A percentile compares a stretch with the other conserved stretches of the same genome.
These are phyloP conservation scores for Zygoascus hellenicus DNA, from an alignment of 1,139 yeast species.

Conservation along the genomic window DNA sequence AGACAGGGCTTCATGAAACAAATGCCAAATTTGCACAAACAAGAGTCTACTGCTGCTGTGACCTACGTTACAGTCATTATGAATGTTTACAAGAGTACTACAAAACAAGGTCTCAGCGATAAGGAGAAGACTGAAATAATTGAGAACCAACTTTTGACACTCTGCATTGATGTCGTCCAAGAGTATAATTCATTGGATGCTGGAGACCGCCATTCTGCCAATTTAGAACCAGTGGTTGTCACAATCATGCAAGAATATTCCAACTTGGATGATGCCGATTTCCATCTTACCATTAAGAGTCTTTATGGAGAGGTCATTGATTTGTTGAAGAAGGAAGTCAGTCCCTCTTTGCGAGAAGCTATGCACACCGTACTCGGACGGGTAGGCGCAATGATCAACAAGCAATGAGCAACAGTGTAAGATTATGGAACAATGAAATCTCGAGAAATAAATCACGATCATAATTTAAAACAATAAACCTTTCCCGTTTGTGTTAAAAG, in stretches of 20 bases:
- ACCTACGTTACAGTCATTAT: constrained; percentile 78
- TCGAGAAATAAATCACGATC: not conserved
- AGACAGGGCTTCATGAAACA: constrained; percentile 90
- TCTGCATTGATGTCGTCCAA: constrained; percentile 63
- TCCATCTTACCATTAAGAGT: constrained; percentile 53
- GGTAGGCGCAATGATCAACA: constrained; percentile 42
- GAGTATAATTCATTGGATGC: constrained; percentile 67
- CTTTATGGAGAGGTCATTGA: constrained; percentile 65
- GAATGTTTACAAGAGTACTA: constrained; percentile 67
- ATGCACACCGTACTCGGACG: constrained; percentile 61
- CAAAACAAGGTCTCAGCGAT: constrained; percentile 35
- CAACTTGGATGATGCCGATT: constrained; percentile 72
- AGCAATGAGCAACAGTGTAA: not conserved
- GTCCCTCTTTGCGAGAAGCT: constrained; percentile 63
- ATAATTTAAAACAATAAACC: too few species aligned
- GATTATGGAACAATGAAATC: not conserved
- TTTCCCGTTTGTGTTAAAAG: not conserved
- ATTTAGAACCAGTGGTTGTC: constrained; percentile 90
- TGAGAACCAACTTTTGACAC: constrained; percentile 54
- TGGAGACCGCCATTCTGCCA: constrained; percentile 66
- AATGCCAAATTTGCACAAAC: constrained; percentile 83
- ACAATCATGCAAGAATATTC: constrained; percentile 79
- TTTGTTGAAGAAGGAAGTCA: constrained; percentile 62
- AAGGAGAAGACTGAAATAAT: constrained; percentile 33
- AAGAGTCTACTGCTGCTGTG: constrained; percentile 86